Conservation (phyloP, 2,329 filamentous ascomycete genomes). For the Curvularia sp. region DNA sequence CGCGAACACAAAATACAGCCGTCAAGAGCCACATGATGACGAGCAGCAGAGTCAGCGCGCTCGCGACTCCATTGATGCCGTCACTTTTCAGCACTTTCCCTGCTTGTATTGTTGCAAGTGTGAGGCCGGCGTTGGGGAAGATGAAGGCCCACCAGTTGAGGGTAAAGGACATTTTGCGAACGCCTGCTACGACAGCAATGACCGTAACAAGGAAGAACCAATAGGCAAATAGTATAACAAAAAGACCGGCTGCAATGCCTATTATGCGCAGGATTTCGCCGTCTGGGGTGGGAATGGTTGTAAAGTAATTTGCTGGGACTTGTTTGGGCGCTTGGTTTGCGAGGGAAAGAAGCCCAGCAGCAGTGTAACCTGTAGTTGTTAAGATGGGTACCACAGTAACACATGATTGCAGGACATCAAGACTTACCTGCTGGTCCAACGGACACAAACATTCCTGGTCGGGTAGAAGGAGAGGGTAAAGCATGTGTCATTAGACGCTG, state of each 20-base stretch:
- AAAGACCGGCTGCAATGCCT: conserved; percentile 55
- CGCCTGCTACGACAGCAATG: conserved; percentile 49
- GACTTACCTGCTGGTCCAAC: conserved; percentile 53
- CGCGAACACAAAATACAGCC: conserved; percentile 58
- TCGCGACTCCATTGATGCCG: conserved; percentile 61
- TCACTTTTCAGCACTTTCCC: conserved; percentile 62
- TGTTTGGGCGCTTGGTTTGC: conserved; percentile 51
- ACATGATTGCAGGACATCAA: conserved; percentile 59
- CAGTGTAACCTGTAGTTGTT: conserved; percentile 54
- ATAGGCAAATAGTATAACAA: conserved; percentile 58
- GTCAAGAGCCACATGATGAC: conserved; percentile 65
- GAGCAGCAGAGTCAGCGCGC: conserved; percentile 63
- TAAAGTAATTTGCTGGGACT: conserved; percentile 46
- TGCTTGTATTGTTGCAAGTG: conserved; percentile 65
- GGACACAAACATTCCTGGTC: conserved; percentile 62
- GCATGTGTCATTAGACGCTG: conserved; percentile 70
- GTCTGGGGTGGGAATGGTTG: conserved; percentile 37
- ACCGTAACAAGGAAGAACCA: conserved; percentile 60
- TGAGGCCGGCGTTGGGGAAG: conserved; percentile 71
- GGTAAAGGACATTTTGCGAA: conserved; percentile 51
- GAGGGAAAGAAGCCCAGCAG: conserved; percentile 55
- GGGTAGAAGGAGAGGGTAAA: conserved; percentile 52
- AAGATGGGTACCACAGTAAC: conserved; percentile 62
- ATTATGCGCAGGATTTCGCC: conserved; percentile 53
- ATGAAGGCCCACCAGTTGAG: conserved; percentile 66